Base-by-base conservation (phyloP, 129 eudicot genomes). In the Chrysanthemum lavandulifolium region DNA sequence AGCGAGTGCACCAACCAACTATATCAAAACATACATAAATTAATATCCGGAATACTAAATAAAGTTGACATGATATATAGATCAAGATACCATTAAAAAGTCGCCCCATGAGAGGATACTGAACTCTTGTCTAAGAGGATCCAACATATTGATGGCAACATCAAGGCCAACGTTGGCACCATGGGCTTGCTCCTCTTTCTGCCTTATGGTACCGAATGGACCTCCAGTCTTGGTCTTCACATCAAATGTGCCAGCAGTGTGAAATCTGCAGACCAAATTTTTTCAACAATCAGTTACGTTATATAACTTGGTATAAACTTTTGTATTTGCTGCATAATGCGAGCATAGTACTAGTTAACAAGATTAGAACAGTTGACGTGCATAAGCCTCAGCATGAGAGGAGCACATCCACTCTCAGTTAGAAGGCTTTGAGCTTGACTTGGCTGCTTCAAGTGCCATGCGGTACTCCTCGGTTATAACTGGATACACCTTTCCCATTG, bases 1-100 rank as follows among this genome's bases (percentile, higher is more conserved):
- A 51, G 97, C 95, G 65, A 86, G 96, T 75, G 90, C 85, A 43
- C 98, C 98, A 79, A 93, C 98, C 83, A 94, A 70, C 98, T 93
- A 64, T 19, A 75, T 25, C 13, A 15, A 13, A 72, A 6, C 10
- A 1, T 36, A 6, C 10, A 1, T 36, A 21, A 1, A 59, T 67
- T 31, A 58, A 73, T 16, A 2, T 65, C 52, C 48, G 16, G 2
- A 55, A 15, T 10, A 23, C 13, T 25, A 18, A 21, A 62, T 61
- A 13, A 68, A 6, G 33, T 16, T 33, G 11, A 3, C 18, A 67
- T 40, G 18, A 16, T 2, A 13, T 31, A 70, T n/a, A 11, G 10
- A 23, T 61, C 13, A 1, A 47, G 14, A 86, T 13, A 87, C 98
- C 93, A 85, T 84, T 67, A 82, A 88, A 49, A 94, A 83, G 68